Evolutionary conservation across 2,329 filamentous ascomycete genomes (phyloP).

Genomic region (Sarocladium brachiariae): DNA sequence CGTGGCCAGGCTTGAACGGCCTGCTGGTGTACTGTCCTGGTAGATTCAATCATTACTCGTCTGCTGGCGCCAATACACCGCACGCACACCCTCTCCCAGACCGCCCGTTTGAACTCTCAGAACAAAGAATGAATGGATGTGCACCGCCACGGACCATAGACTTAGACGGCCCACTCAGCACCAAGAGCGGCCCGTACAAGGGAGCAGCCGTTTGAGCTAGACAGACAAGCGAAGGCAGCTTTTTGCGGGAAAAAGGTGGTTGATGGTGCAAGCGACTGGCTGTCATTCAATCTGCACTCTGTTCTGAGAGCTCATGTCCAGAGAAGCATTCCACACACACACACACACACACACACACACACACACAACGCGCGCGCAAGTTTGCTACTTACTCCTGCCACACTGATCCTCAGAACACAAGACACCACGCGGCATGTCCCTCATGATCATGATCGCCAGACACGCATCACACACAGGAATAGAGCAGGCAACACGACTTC

Average conservation of each 20-base stretch:
- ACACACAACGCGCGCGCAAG: neutral
- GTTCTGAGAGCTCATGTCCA: neutral
- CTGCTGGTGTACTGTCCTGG: too few species aligned
- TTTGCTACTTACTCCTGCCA: neutral
- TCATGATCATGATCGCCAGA: constrained; percentile 7
- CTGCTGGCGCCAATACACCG: too few species aligned
- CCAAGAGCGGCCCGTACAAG: constrained; percentile 7
- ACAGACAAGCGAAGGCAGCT: neutral
- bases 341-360: neutral
- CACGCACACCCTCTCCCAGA: neutral
- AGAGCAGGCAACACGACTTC: neutral
- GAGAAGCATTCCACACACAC: constrained; percentile 5
- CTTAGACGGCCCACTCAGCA: constrained; percentile 4
- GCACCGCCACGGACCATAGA: neutral
- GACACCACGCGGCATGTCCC: neutral
- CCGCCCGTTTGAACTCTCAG: neutral
- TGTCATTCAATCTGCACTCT: constrained; percentile 5
- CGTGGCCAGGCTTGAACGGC: too few species aligned
- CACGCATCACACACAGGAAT: neutral
- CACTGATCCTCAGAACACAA: neutral
- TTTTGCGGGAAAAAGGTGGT: neutral
- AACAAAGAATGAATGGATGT: too few species aligned
- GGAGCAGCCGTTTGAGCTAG: constrained; percentile 7
- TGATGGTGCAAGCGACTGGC: neutral
- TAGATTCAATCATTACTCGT: too few species aligned